phyloP scores from a whole-genome alignment of 2,329 filamentous ascomycete species.

The Beauveria bassiana region DNA sequence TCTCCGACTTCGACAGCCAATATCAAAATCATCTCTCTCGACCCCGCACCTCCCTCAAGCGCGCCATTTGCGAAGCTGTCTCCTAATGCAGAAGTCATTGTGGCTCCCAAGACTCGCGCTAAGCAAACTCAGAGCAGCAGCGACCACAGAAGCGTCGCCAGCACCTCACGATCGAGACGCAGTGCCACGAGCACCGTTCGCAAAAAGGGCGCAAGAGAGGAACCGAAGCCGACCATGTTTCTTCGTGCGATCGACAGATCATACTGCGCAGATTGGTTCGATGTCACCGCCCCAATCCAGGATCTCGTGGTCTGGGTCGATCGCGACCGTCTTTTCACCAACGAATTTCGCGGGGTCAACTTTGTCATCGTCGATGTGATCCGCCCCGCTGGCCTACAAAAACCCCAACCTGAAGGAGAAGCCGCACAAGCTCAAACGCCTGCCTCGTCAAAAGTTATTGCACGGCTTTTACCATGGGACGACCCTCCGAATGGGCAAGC shows the following conservation, averaged over 20 bases:
- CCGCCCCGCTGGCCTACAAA: constrained; percentile 69
- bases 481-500: constrained; percentile 79
- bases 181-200: constrained; percentile 70
- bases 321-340: constrained; percentile 62
- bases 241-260: constrained; percentile 70
- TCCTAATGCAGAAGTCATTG: constrained; percentile 91
- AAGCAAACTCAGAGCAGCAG: constrained; percentile 58
- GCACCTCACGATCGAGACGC: constrained; percentile 69
- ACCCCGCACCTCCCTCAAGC: constrained; percentile 60
- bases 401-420: constrained; percentile 61
- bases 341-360: constrained; percentile 65
- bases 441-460: constrained; percentile 57
- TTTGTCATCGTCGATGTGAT: constrained; percentile 84
- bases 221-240: constrained; percentile 62
- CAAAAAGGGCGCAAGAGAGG: constrained; percentile 47
- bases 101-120: constrained; percentile 82
- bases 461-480: constrained; percentile 69
- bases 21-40: constrained; percentile 76
- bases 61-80: constrained; percentile 85
- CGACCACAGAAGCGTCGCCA: constrained; percentile 73
- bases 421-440: constrained; percentile 41
- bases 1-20: constrained; percentile 94
- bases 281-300: constrained; percentile 50
- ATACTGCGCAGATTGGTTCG: constrained; percentile 69
- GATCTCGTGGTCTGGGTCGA: constrained; percentile 79